Evolutionary conservation across 1,139 yeast genomes (phyloP).

Genomic region (Debaryomyces udenii): DNA sequence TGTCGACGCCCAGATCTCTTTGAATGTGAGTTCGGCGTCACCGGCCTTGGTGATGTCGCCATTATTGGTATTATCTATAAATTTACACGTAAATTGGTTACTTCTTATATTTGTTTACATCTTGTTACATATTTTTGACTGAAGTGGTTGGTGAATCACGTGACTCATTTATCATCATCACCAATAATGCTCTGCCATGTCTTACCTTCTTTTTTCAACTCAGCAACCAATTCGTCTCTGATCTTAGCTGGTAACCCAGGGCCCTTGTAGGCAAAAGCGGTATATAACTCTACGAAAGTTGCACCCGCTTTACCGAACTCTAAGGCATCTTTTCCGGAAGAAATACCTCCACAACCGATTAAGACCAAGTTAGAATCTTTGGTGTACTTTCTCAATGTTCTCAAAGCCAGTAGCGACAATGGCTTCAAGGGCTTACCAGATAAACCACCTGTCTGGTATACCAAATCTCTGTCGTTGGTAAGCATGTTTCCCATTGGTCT

Average conservation of each 20-base stretch:
- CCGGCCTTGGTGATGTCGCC: conserved; percentile 24
- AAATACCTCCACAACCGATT: conserved; percentile 94
- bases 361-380: conserved; percentile 72
- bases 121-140: conserved; percentile 1
- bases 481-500: conserved; percentile 61
- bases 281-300: conserved; percentile 78
- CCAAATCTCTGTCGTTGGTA: conserved; percentile 46
- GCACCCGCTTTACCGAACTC: conserved; percentile 97
- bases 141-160: background rate
- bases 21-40: conserved; percentile 21
- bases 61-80: conserved; percentile 7
- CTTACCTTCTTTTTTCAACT: conserved; percentile 71
- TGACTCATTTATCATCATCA: conserved; percentile 40
- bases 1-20: conserved; percentile 23
- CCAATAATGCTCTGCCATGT: conserved; percentile 84
- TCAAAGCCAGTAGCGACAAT: conserved; percentile 69
- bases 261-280: conserved; percentile 91
- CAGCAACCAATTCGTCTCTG: conserved; percentile 71
- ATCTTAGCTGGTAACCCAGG: conserved; percentile 84
- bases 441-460: conserved; percentile 78
- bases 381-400: conserved; percentile 69
- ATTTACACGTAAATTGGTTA: background rate
- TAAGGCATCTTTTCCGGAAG: conserved; percentile 80
- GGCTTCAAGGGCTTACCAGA: conserved; percentile 94
- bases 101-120: conserved; percentile 1